Evolutionary conservation across 2,329 filamentous ascomycete genomes (phyloP).

Genomic region (Nigrospora osmanthi): DNA sequence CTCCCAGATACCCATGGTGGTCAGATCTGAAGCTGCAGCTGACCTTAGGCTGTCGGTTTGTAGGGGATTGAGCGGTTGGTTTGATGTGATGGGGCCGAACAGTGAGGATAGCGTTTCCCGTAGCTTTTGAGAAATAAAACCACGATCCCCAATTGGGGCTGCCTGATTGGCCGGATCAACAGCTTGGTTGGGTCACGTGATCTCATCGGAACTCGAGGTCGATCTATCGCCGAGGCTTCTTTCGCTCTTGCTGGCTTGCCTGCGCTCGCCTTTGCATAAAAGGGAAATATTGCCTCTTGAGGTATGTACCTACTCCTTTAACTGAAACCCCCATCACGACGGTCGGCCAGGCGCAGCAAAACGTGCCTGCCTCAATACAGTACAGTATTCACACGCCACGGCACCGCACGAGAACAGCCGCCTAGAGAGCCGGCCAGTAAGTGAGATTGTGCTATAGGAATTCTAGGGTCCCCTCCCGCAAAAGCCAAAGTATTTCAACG

Average conservation of each 20-base stretch:
- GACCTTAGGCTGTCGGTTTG: constrained; percentile 28
- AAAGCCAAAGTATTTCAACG: too few relatives aligned
- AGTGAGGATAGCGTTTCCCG: constrained; percentile 30
- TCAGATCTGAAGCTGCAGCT: constrained; percentile 24
- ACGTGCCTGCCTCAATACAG: too few relatives aligned
- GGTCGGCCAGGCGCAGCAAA: too few relatives aligned
- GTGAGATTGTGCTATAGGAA: too few relatives aligned
- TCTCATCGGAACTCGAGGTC: neutral
- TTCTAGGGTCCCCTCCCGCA: too few relatives aligned
- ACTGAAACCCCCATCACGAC: too few relatives aligned
- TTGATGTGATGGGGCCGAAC: constrained; percentile 21
- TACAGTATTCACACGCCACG: too few relatives aligned
- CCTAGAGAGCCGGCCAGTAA: too few relatives aligned
- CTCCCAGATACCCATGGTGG: constrained; percentile 61
- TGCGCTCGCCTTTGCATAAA: too few relatives aligned
- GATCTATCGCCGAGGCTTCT: neutral
- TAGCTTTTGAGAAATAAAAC: constrained; percentile 24
- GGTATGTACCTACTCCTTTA: too few relatives aligned
- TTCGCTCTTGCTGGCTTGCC: neutral
- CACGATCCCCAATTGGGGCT: constrained; percentile 40
- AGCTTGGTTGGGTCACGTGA: constrained; percentile 20
- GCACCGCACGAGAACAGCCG: too few relatives aligned
- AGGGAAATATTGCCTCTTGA: too few relatives aligned
- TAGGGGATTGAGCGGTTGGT: constrained; percentile 23
- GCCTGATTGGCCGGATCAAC: constrained; percentile 35